Evolutionary conservation across 2,329 filamentous ascomycete species (phyloP).

Genomic region (Trichoderma brevicompactum): DNA sequence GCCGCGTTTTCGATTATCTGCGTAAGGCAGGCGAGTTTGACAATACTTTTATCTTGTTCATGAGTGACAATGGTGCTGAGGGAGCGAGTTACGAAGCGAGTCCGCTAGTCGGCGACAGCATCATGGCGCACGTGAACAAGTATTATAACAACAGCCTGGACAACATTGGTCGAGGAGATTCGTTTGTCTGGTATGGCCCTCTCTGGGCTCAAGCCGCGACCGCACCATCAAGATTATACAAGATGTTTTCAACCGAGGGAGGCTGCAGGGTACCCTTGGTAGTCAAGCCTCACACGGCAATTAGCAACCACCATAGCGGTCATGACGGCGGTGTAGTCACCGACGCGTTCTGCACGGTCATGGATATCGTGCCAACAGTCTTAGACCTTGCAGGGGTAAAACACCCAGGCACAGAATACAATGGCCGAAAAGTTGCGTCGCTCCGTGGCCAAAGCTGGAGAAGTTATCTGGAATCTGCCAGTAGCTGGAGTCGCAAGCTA

Average conservation of each 20-base stretch:
- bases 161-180: conserved; percentile 60
- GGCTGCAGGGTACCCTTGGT: conserved; percentile 56
- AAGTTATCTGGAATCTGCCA: conserved; percentile 8
- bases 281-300: conserved; percentile 14
- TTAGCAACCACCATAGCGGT: neutral
- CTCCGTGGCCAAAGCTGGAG: conserved; percentile 25
- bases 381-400: conserved; percentile 22
- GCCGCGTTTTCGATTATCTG: conserved; percentile 61
- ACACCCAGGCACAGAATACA: conserved; percentile 21
- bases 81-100: conserved; percentile 62
- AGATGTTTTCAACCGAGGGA: conserved; percentile 50
- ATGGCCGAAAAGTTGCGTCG: conserved; percentile 19
- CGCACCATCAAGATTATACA: conserved; percentile 44
- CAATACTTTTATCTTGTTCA: conserved; percentile 67
- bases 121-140: conserved; percentile 59
- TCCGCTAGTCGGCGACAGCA: conserved; percentile 58
- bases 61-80: conserved; percentile 67
- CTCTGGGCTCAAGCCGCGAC: conserved; percentile 54
- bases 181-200: conserved; percentile 65
- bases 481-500: conserved; percentile 18
- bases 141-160: conserved; percentile 51
- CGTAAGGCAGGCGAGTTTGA: conserved; percentile 61
- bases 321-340: conserved; percentile 4
- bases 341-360: conserved; percentile 20
- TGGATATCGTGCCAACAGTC: conserved; percentile 21